Evolutionary conservation across 2,329 filamentous ascomycete genomes (phyloP), one percentile per base, ranked within the genome.

Genomic region (Cercospora berteroae): DNA sequence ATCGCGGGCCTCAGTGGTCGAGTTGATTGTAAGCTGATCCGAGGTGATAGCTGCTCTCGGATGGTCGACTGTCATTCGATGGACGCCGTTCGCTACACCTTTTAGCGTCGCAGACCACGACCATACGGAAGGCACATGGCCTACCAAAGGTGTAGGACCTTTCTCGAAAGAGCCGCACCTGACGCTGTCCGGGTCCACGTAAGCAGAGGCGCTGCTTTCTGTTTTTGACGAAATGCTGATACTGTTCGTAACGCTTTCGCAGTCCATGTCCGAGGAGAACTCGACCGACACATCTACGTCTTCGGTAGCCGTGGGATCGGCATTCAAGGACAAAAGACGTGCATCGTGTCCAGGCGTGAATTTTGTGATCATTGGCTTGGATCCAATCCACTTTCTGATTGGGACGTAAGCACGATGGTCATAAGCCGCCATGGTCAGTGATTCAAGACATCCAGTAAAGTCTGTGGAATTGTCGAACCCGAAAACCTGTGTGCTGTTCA

Each of bases 221-320:
- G 85, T 87, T 2, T 79, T 83, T 2, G 87, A 88, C 25, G 79
- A 79, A 63, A 88, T 77, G 0, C 78, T 77, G 20, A 89, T 82
- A 7, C 81, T 80, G 3, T 81, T 74, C 0, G 81, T 83, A 8
- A 89, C 78, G 0, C 78, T 79, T 16, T 83, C 78, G 75, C 87
- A 90, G 69, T 86, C 80, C 87, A 90, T 89, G 48, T 83, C 78
- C 1, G 80, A 79, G 0, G 86, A 88, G 74, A 88, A 90, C 50
- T 85, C 81, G 2, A 90, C 63, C 57, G 83, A 80, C 44, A 89
- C 78, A 3, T 80, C 72, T 9, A 88, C 69, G 8, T 75, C 77
- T 31, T 65, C 64, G 16, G 58, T 60, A 4, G 29, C 63, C 5
- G 78, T 77, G 1, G 79, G 73, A 1, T 68, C 67, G n/a, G 80